Percentiles rank a stretch among this genome's conserved stretches.
These are phyloP conservation scores for Eruca vesicaria DNA, from an alignment of 441 rosid genomes.

Conservation along the genomic window DNA sequence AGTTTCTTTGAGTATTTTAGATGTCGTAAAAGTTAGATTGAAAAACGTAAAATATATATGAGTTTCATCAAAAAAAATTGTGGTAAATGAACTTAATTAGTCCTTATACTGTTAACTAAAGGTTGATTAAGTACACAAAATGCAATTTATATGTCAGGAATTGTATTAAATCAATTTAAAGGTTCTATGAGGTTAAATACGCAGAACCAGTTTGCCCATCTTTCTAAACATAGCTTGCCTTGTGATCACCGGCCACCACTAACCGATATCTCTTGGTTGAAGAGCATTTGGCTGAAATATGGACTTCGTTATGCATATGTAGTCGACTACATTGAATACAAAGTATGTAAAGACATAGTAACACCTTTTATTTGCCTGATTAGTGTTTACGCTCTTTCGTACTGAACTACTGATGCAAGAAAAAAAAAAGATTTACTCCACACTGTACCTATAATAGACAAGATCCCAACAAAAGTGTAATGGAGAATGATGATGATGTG, in stretches of 20 bases:
- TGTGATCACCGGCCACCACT: neutral
- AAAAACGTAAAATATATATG: neutral
- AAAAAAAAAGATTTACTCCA: neutral
- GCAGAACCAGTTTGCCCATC: neutral
- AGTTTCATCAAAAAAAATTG: neutral
- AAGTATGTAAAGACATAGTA: neutral
- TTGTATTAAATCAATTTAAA: neutral
- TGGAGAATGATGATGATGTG: conserved; percentile 6
- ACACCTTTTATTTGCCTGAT: neutral
- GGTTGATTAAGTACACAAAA: neutral
- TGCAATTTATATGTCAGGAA: neutral
- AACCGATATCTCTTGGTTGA: neutral
- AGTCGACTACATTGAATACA: neutral
- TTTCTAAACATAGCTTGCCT: neutral
- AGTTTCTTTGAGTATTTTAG: neutral
- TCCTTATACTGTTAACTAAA: neutral
- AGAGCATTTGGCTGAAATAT: neutral
- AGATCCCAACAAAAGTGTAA: conserved; percentile 23
- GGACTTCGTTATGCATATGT: neutral
- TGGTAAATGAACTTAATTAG: neutral
- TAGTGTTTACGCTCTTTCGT: neutral
- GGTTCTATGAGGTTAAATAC: neutral
- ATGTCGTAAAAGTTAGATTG: too few relatives aligned
- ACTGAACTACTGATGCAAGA: neutral
- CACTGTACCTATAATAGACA: conserved; percentile 9